Evolutionary conservation across 805 yeast genomes (phyloP).

Genomic region (Maudiozyma barnettii): DNA sequence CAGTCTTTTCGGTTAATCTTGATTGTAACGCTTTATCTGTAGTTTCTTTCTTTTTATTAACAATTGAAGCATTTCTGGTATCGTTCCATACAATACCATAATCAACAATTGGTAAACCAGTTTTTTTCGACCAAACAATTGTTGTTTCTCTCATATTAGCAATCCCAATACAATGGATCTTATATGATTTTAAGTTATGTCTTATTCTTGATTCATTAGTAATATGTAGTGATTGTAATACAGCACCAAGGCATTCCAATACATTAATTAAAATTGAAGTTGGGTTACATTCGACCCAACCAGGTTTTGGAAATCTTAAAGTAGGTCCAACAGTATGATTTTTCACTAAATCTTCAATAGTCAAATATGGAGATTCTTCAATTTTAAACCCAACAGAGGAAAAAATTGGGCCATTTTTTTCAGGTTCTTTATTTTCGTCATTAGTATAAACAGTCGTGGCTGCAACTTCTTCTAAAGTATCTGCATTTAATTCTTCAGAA

Average conservation of each 20-base stretch:
- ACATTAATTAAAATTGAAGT: constrained; percentile 64
- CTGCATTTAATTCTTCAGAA: constrained; percentile 14
- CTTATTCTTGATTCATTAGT: constrained; percentile 41
- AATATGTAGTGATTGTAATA: constrained; percentile 46
- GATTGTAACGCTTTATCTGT: constrained; percentile 47
- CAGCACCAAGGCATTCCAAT: constrained; percentile 64
- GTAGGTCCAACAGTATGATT: constrained; percentile 47
- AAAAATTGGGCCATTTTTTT: constrained; percentile 40
- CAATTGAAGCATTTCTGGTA: constrained; percentile 70
- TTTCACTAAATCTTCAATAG: constrained; percentile 46
- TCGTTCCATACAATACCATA: constrained; percentile 94
- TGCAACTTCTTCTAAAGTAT: neutral
- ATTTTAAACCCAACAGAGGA: constrained; percentile 69
- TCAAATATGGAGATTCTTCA: constrained; percentile 47
- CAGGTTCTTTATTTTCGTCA: constrained; percentile 3
- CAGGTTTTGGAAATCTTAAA: constrained; percentile 68
- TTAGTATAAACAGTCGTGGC: neutral
- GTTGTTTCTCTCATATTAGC: constrained; percentile 97
- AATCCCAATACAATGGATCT: constrained; percentile 69
- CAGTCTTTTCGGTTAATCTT: constrained; percentile 55
- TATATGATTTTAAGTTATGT: constrained; percentile 43
- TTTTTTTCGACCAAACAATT: constrained; percentile 71
- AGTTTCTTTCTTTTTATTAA: constrained; percentile 48
- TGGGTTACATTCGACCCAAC: constrained; percentile 94
- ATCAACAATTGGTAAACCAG: constrained; percentile 74